Base-by-base conservation (phyloP, 768 basidiomycete genomes). In the Mycena alexandri region DNA sequence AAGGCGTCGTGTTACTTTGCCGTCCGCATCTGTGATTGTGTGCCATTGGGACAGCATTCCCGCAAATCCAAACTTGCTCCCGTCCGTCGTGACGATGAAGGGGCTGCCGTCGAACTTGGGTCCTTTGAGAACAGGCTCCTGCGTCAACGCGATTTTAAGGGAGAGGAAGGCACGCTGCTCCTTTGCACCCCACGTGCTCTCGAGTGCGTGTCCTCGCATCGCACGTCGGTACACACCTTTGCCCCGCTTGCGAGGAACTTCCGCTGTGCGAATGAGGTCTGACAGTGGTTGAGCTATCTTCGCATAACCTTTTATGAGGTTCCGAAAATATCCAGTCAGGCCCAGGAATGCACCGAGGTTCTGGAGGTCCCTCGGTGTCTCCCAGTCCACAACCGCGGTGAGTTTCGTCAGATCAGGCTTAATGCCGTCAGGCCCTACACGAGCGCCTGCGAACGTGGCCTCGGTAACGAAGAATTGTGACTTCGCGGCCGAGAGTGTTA, bases 401-500 rank as follows among this genome's bases (percentile, higher is more conserved):
- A 84, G 70, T 64, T 83, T 84, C 3, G 74, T 57, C 2, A 75
- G 69, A 66, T 83, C 79, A 1, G 79, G 78, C n/a, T 63, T 67
- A 3, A 84, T 75, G 1, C 83, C 82, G 0, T 73, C 47, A 0
- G 74, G 71, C 7, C 79, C 75, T 2, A 83, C 72, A 0, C 51
- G 47, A 0, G 74, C 78, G 0, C 82, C 81, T 7, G 79, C 78
- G 56, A 83, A 83, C 1, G 77, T 71, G 0, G 75, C 76, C 33
- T 79, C 75, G 0, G 76, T 73, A 64, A 81, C 72, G 70, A 83
- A 83, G 6, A 83, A 71, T n/a, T 70, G 12, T 10, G 70, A 62
- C 42, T 71, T 71, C 6, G 61, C 47, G 1, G 66, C 61, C 2
- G 70, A 71, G 38, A 71, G 61, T 5, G 70, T 68, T 21, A 71